Base-by-base conservation (phyloP, 257 asterid species). In the Nicotiana knightiana region DNA sequence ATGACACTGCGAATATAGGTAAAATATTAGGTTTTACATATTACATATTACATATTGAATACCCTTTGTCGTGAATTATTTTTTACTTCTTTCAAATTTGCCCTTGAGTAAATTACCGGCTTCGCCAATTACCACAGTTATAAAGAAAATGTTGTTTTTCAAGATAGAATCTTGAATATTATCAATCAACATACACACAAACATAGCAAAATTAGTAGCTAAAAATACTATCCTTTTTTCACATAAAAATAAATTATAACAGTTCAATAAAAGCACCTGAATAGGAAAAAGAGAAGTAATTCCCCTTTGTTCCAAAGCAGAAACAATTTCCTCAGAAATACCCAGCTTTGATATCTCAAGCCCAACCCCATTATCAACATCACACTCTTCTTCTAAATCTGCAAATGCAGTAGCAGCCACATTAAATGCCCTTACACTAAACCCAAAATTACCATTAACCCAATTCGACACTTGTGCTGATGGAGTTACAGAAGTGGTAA, bases 331-430 rank as follows among this genome's bases (percentile, higher is more conserved):
- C 33, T 87, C 85, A 2, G 95, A 81, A 82, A 96, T 92, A 75
- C 96, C 98, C 39, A 96, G 97, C 80, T 93, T 93, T 0, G 98
- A 81, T 24, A 96, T 93, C 87, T 94, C 98, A n/a, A 96, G 95
- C 53, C 99, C 97, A 17, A 91, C 97, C 21, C 88, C 97, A 3
- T 84, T 70, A 21, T 85, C 15, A 33, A 83, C 89, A 67, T 2
- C 90, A 80, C 76, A 80, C 80, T 82, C 85, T 82, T 73, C 79
- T 86, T 76, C 87, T 86, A 46, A 87, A 73, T 91, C 95, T 53
- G 92, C 98, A n/a, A 77, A 90, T 1, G 97, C 97, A 64, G 87
- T 85, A 2, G 88, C 90, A 6, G 90, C 90, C 18, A 89, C 84
- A 81, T 89, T 96, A 76, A 94, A 90, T 4, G 81, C 87, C 81